Conservation (phyloP, 805 yeast species). For the Candida maesae region DNA sequence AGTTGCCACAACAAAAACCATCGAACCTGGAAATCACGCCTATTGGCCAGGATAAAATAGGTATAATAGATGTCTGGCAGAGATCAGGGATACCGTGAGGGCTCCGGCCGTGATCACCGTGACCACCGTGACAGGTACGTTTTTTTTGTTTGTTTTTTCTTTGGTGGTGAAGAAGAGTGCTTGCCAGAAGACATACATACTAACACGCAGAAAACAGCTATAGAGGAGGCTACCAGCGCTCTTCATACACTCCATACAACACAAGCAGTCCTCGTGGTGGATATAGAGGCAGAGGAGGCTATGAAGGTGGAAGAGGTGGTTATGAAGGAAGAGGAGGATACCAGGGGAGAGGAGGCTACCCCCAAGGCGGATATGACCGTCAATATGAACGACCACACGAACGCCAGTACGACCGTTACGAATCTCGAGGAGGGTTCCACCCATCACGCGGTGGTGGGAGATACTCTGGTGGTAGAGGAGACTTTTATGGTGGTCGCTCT, state of each 20-base stretch:
- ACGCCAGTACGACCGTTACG: too few relatives aligned
- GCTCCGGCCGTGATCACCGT: background rate
- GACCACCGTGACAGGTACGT: too few relatives aligned
- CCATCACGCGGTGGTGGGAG: slow-evolving; percentile 1
- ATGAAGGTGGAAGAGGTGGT: background rate
- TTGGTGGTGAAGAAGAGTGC: too few relatives aligned
- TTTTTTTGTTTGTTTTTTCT: too few relatives aligned
- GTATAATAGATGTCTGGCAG: slow-evolving; percentile 1
- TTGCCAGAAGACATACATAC: too few relatives aligned
- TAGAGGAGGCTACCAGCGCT: slow-evolving; percentile 15
- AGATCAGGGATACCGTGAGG: slow-evolving; percentile 1
- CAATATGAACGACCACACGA: too few relatives aligned
- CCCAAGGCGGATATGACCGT: background rate
- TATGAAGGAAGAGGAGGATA: slow-evolving; percentile 3
- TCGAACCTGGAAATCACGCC: too few relatives aligned
- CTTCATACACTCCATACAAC: slow-evolving; percentile 9
- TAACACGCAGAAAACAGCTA: slow-evolving; percentile 5
- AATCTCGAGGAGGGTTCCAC: background rate
- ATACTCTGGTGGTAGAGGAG: slow-evolving; percentile 5
- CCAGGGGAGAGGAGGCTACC: slow-evolving; percentile 3
- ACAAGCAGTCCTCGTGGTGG: slow-evolving; percentile 9
- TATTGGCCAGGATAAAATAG: too few relatives aligned
- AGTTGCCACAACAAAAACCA: too few relatives aligned
- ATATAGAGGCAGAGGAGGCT: background rate
- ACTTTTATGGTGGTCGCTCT: slow-evolving; percentile 7